Conservation (phyloP, 352 stramenopile species). For the Globisporangium ultimum region DNA sequence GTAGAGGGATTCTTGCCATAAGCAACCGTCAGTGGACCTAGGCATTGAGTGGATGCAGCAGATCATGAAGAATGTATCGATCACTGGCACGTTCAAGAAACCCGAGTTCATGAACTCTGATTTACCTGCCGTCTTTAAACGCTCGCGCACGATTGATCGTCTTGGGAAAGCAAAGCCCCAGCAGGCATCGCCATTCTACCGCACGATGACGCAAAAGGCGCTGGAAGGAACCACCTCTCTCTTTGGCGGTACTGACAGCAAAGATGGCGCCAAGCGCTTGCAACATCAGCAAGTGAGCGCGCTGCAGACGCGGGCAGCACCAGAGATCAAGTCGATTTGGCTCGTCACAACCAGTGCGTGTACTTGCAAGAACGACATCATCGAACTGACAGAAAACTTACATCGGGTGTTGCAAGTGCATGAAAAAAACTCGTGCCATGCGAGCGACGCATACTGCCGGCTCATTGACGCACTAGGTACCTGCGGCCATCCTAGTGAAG, state of each 20-base stretch:
- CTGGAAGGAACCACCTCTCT: constrained; percentile 15
- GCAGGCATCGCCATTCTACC: constrained; percentile 22
- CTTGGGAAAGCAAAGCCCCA: constrained; percentile 13
- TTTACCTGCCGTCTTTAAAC: constrained; percentile 24
- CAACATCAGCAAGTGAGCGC: not conserved
- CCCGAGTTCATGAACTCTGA: constrained; percentile 8
- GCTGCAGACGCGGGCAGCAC: constrained; percentile 7
- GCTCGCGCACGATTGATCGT: constrained; percentile 39
- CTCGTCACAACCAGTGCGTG: constrained; percentile 31
- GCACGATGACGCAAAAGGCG: constrained; percentile 39
- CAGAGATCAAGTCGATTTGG: constrained; percentile 30
- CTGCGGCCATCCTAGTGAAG: constrained; percentile 37
- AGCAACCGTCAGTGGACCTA: constrained; percentile 11
- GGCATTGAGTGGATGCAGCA: constrained; percentile 28
- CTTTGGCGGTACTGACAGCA: constrained; percentile 1
- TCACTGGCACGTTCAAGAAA: constrained; percentile 16
- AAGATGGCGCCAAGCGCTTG: not conserved
- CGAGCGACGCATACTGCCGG: constrained; percentile 27
- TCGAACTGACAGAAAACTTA: constrained; percentile 23
- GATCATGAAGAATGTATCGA: constrained; percentile 21
- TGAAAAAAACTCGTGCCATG: constrained; percentile 19
- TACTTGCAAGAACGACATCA: constrained; percentile 20
- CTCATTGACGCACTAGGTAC: constrained; percentile 33
- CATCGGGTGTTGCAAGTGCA: constrained; percentile 13
- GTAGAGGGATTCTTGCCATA: not conserved